Base-by-base conservation (phyloP, 441 rosid genomes). In the Jatropha multifida region DNA sequence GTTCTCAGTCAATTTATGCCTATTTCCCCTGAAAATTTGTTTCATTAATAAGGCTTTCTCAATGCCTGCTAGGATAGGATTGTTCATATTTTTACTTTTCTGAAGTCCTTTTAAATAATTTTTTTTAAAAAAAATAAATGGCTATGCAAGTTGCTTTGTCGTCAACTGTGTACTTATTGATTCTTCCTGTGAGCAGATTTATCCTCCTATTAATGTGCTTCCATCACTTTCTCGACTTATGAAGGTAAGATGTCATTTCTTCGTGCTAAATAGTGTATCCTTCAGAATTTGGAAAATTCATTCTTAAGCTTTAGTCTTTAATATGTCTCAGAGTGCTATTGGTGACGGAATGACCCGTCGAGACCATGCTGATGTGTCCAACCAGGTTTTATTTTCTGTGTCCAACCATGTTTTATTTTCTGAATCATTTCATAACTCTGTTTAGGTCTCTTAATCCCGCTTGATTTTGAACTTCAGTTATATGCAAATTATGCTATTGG, bases 341-440 rank as follows among this genome's bases (percentile, higher is more conserved):
- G 99, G 99, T 55, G 99, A 96, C 85, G 99, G 98, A 65, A 96
- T 96, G 99, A 96, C 98, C 75, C 98, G 98, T 17, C 80, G 89
- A 62, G 99, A 96, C 84, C 98, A 94, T 82, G 76, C 98, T 37
- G 99, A 96, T 81, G 99, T 96, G 75, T 96, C 99, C 78, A 96
- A 96, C 87, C 99, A 96, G 97, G 99, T 94, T 40, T 32, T 32
- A n/a, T 27, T 23, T 23, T 23, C 23, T 81, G 99, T 94, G 75
- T 96, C 99, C 78, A 96, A 96, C 99, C 99, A 96, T 96, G 99
- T 94, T 40, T 32, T 32, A n/a, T 27, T 23, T 23, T 23, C 6
- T 3, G 4, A 38, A 9, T 42, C 38, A 4, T 23, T 52, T 55
- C 32, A 40, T 41, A 4, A 12, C 41, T 74, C 7, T 52, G 46